phyloP scores from a whole-genome alignment of 2,329 filamentous ascomycete species.

The Phoma sp. region DNA sequence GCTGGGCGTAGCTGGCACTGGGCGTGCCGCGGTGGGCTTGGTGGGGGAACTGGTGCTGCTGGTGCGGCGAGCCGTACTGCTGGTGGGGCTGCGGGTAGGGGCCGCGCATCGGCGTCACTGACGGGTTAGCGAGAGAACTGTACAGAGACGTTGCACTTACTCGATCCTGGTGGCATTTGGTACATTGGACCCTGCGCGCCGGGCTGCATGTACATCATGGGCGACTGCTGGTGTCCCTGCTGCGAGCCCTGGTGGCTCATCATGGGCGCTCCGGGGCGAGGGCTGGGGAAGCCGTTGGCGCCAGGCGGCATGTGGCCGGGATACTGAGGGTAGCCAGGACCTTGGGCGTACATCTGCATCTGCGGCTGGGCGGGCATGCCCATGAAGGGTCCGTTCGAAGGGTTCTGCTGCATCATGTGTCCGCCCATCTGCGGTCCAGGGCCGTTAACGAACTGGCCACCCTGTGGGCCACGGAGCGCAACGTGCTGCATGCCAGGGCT shows the following conservation, averaged over 20 bases:
- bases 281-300: slow-evolving; percentile 85
- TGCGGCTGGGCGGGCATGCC: slow-evolving; percentile 72
- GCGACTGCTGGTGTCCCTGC: slow-evolving; percentile 70
- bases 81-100: slow-evolving; percentile 51
- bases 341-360: slow-evolving; percentile 82
- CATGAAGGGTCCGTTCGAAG: slow-evolving; percentile 73
- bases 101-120: slow-evolving; percentile 51
- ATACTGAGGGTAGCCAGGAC: slow-evolving; percentile 69
- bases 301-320: slow-evolving; percentile 61
- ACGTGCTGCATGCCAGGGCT: slow-evolving; percentile 74
- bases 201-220: slow-evolving; percentile 78
- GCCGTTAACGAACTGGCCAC: slow-evolving; percentile 75
- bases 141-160: slow-evolving; percentile 62
- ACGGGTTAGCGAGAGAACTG: slow-evolving; percentile 13
- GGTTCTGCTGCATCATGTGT: slow-evolving; percentile 82
- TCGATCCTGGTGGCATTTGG: slow-evolving; percentile 74
- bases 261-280: slow-evolving; percentile 80
- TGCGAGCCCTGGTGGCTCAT: slow-evolving; percentile 96
- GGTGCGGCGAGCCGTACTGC: slow-evolving; percentile 51
- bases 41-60: slow-evolving; percentile 51
- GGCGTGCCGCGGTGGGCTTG: slow-evolving; percentile 50
- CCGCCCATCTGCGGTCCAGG: slow-evolving; percentile 74
- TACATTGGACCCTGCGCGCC: slow-evolving; percentile 78
- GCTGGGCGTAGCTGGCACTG: slow-evolving; percentile 51
- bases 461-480: slow-evolving; percentile 74